Base-by-base conservation (phyloP, 2,329 filamentous ascomycete species). In the Seiridium cupressi region DNA sequence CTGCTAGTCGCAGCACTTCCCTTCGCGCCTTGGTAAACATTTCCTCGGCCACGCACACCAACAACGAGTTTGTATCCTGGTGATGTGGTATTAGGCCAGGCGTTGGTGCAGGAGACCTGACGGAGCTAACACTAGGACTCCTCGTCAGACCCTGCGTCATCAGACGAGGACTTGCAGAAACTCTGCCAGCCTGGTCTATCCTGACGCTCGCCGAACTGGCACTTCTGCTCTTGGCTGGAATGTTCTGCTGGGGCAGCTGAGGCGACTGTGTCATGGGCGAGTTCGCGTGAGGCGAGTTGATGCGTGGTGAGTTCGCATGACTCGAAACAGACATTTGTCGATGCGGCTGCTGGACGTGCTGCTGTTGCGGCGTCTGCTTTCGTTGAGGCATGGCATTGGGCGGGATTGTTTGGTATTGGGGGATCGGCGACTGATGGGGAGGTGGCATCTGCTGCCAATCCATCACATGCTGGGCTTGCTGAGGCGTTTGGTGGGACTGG, bases 21-120 rank as follows among this genome's bases (percentile, higher is more conserved):
- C 74, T 73, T 61, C 88, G 85, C 13, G 91, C 91, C 57, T 86
- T 87, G 34, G 78, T 77, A 57, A 93, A 85, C 67, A 90, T 92
- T 65, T 94, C 90, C 67, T 94, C 90, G 2, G 90, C 89, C 11
- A 92, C 80, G n/a, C 84, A 84, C 6, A 92, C 78, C 60, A 93
- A 78, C 7, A 93, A 76, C 2, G 87, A 78, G 3, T 84, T 77
- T 0, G 81, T 82, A 59, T 86, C 84, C 7, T 79, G 71, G 55
- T 70, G 68, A 56, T 72, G 76, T 31, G 82, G 78, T 61, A 84
- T 73, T 11, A 79, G 73, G 11, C 70, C 77, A 55, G 60, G 72
- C 35, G 64, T 67, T 5, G 65, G 67, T 35, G 70, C 68, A 26
- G 70, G 71, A 13, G 72, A 73, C 61, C 70, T 69, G 26, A 66